Evolutionary conservation across 1,284 basidiomycete species (phyloP).

Genomic region (Sanguinoderma infundibulare): DNA sequence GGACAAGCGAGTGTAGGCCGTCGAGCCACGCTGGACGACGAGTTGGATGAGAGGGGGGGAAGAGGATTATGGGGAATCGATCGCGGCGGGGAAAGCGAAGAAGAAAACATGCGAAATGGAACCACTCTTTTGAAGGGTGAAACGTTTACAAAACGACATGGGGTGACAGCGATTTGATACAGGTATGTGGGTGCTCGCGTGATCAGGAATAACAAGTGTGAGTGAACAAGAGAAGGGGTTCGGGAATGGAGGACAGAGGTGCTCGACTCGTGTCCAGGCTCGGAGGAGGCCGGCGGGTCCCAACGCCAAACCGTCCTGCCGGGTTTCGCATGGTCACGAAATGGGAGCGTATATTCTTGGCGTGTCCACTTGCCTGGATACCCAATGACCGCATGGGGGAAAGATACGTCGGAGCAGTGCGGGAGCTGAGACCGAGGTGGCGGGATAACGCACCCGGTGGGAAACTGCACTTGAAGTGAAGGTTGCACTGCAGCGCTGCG

Average conservation of each 20-base stretch:
- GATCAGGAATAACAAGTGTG: neutral
- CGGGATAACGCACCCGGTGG: neutral
- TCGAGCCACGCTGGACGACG: slow-evolving; percentile 28
- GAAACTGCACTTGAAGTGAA: neutral
- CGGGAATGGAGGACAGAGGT: neutral
- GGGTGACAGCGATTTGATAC: neutral
- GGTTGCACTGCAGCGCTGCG: neutral
- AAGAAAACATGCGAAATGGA: neutral
- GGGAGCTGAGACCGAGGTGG: neutral
- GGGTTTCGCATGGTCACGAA: neutral
- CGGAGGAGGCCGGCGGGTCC: neutral
- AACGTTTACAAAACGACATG: neutral
- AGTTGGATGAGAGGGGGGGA: slow-evolving; percentile 14
- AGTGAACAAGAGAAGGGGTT: neutral
- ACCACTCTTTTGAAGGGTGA: slow-evolving; percentile 1
- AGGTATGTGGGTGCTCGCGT: neutral
- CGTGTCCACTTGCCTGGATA: neutral
- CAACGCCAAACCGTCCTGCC: slow-evolving; percentile 4
- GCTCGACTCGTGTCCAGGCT: neutral
- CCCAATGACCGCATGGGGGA: neutral
- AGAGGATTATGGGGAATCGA: neutral
- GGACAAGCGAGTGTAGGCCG: slow-evolving; percentile 18
- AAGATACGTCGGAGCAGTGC: neutral
- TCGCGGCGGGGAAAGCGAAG: neutral
- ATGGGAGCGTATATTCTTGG: neutral